A percentile compares a stretch with the other conserved stretches of the same genome.
Evolutionary conservation across 2,329 filamentous ascomycete species (phyloP).

Genomic region (Chaetomium sp.): DNA sequence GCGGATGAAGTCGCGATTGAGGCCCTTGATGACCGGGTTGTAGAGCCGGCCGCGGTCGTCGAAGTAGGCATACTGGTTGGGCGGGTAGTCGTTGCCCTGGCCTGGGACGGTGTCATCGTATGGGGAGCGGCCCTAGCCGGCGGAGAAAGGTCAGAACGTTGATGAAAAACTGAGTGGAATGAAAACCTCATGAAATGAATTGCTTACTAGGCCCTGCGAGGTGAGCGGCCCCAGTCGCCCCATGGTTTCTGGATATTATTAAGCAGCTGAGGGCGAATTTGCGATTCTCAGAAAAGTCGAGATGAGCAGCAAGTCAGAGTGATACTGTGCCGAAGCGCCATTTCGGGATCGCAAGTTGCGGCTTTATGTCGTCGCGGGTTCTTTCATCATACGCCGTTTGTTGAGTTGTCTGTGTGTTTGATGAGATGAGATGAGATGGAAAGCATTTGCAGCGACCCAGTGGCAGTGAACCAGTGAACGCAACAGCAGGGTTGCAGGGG

Average conservation of each 20-base stretch:
- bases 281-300: too few species aligned
- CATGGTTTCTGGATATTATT: conserved; percentile 32
- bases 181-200: neutral
- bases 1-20: conserved; percentile 52
- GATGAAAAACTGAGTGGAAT: neutral
- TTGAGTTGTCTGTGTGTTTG: neutral
- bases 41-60: conserved; percentile 50
- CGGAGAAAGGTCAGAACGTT: neutral
- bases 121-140: conserved; percentile 48
- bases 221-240: conserved; percentile 50
- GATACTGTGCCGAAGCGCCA: neutral
- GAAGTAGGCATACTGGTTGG: conserved; percentile 42
- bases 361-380: too few species aligned
- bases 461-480: neutral
- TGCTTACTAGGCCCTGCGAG: conserved; percentile 48
- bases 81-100: conserved; percentile 37
- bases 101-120: conserved; percentile 52
- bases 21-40: conserved; percentile 47
- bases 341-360: neutral
- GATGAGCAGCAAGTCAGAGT: too few species aligned
- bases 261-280: too few species aligned
- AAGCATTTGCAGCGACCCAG: neutral
- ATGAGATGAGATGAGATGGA: neutral
- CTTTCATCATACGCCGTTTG: neutral
- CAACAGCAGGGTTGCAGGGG: neutral